phyloP scores from a whole-genome alignment of 768 basidiomycete genomes.

The Rhodocollybia butyracea region DNA sequence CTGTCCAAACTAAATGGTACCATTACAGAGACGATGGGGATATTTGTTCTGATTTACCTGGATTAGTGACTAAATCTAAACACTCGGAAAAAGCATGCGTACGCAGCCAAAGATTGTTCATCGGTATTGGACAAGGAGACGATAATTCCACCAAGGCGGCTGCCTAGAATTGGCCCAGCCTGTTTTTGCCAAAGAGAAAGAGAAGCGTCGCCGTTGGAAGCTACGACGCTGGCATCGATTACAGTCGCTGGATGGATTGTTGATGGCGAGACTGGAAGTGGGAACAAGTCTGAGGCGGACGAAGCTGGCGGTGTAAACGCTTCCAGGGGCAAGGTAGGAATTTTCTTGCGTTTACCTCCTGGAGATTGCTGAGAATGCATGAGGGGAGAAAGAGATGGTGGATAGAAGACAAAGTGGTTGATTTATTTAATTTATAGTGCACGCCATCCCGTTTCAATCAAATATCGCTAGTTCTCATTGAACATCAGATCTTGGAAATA shows the following conservation, averaged over 20 bases:
- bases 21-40: slow-evolving; percentile 52
- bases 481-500: no score
- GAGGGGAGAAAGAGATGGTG: no score
- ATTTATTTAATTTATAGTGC: no score
- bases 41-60: slow-evolving; percentile 11
- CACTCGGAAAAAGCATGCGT: slow-evolving; percentile 22
- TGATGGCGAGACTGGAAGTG: slow-evolving; percentile 65
- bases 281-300: slow-evolving; percentile 64
- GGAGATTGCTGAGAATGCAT: no score
- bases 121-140: slow-evolving; percentile 44
- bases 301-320: slow-evolving; percentile 70
- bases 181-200: slow-evolving; percentile 52
- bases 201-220: slow-evolving; percentile 35
- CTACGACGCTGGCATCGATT: slow-evolving; percentile 65
- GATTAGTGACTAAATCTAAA: background rate
- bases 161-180: slow-evolving; percentile 40
- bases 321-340: slow-evolving; percentile 73
- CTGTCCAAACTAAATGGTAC: slow-evolving; percentile 60
- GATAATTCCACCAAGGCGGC: slow-evolving; percentile 54
- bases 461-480: no score
- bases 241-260: slow-evolving; percentile 59
- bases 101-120: slow-evolving; percentile 46
- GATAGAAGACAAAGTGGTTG: no score
- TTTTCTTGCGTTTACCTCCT: slow-evolving; percentile 55
- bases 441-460: no score